A percentile compares a stretch with the other conserved stretches of the same genome.
Evolutionary conservation across 139 green algal species (phyloP).

Genomic region (Chlorella sp.): DNA sequence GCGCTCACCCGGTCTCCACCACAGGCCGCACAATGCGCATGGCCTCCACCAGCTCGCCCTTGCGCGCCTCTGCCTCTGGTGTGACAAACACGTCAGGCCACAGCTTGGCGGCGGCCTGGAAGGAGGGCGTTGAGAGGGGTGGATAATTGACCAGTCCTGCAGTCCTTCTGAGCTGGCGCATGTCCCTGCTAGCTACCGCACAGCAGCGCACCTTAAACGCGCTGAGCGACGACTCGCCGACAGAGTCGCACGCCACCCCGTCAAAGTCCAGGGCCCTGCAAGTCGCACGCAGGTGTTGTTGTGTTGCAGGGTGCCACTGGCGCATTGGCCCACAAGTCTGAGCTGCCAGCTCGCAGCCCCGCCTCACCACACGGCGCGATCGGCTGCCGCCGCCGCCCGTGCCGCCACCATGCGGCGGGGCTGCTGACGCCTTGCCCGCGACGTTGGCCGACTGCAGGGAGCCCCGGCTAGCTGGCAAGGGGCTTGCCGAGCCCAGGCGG

Average conservation of each 20-base stretch:
- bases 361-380: too few species aligned
- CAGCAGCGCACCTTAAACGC: constrained; percentile 81
- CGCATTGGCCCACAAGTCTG: too few species aligned
- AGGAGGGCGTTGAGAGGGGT: background rate
- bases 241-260: constrained; percentile 95
- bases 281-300: too few species aligned
- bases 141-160: too few species aligned
- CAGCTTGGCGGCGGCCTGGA: constrained; percentile 66
- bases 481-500: too few species aligned
- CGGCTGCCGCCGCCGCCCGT: background rate
- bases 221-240: constrained; percentile 88
- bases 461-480: too few species aligned
- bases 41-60: constrained; percentile 77
- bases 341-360: too few species aligned
- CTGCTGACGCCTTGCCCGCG: too few species aligned
- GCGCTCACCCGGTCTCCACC: constrained; percentile 93
- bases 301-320: too few species aligned
- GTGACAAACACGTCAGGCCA: constrained; percentile 92
- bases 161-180: too few species aligned
- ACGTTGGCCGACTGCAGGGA: too few species aligned
- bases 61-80: constrained; percentile 54
- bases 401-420: background rate
- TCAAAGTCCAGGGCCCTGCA: constrained; percentile 95
- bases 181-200: background rate
- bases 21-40: constrained; percentile 92